phyloP scores from a whole-genome alignment of 768 basidiomycete genomes.

The Scleroderma bovista region DNA sequence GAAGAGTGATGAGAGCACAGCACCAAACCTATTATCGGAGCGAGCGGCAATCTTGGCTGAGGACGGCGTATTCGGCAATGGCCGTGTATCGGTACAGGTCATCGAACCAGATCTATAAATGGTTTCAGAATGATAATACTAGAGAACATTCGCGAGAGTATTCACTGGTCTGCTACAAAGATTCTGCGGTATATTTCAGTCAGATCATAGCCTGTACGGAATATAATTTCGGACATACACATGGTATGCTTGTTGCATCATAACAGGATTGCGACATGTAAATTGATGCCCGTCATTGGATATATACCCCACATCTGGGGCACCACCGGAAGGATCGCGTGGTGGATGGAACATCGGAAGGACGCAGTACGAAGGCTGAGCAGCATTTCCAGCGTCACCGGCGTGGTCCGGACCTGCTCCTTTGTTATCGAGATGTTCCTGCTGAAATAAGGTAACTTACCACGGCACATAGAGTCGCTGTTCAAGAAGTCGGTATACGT shows the following conservation, averaged over 20 bases:
- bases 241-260: constrained; percentile 46
- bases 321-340: constrained; percentile 15
- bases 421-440: not conserved
- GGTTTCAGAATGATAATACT: not conserved
- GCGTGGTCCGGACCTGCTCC: constrained; percentile 42
- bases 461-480: constrained; percentile 44
- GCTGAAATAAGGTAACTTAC: constrained; percentile 16
- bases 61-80: constrained; percentile 39
- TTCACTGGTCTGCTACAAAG: constrained; percentile 50
- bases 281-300: constrained; percentile 51
- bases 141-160: not conserved
- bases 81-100: constrained; percentile 34
- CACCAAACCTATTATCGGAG: constrained; percentile 48
- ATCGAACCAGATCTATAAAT: constrained; percentile 47
- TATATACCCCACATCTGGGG: constrained; percentile 35
- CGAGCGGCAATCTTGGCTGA: constrained; percentile 31
- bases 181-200: constrained; percentile 23
- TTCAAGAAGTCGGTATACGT: not conserved
- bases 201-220: constrained; percentile 21
- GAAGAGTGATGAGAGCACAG: constrained; percentile 51
- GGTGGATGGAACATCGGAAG: constrained; percentile 45
- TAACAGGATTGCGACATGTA: constrained; percentile 43
- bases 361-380: constrained; percentile 45
- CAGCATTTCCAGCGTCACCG: constrained; percentile 26
- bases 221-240: constrained; percentile 35